Base-by-base conservation (phyloP, 2,329 filamentous ascomycete species). In the Cercospora brassicicola region DNA sequence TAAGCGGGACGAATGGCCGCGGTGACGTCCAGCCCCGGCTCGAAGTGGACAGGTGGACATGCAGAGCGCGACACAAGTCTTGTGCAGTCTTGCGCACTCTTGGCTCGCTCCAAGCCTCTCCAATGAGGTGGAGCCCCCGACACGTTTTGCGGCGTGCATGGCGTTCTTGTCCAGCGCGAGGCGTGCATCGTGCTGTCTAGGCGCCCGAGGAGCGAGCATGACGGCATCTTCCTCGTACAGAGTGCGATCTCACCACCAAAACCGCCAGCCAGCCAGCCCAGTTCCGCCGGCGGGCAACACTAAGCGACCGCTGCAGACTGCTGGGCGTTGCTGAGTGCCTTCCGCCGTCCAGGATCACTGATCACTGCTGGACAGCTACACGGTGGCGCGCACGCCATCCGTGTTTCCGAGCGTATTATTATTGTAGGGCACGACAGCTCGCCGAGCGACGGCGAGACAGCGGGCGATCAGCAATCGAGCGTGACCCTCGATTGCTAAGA, bases 1-100 rank as follows among this genome's bases (percentile, higher is more conserved):
- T 62, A 60, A 67, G 67, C 69, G 69, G 67, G 62, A 60, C 63
- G 36, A 39, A n/a, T 39, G 36, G 36, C 1, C 36, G 36, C 65
- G 67, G 45, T 36, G 30, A 55, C 45, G 62, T 57, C 62, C 51
- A 28, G 57, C 59, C 59, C 64, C 65, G 65, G 64, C 64, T 59
- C 53, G 42, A 64, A 62, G 68, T 68, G 68, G 66, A 39, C 36
- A 39, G 36, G 36, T 39, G 36, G 36, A 39, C 36, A 39, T 39
- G 63, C 66, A 36, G 55, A 55, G 61, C 31, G 30, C 48, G 36
- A 65, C 55, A 60, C 42, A 67, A 66, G 67, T 71, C 69, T 71
- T 71, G 69, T 71, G 65, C 65, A 33, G 26, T 69, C 65, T 71
- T 69, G 67, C 68, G 67, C 61, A 66, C 53, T 65, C 69, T 71